These are phyloP conservation scores for Boletus sp. DNA, from an alignment of 768 basidiomycete genomes.

Conservation along the genomic window DNA sequence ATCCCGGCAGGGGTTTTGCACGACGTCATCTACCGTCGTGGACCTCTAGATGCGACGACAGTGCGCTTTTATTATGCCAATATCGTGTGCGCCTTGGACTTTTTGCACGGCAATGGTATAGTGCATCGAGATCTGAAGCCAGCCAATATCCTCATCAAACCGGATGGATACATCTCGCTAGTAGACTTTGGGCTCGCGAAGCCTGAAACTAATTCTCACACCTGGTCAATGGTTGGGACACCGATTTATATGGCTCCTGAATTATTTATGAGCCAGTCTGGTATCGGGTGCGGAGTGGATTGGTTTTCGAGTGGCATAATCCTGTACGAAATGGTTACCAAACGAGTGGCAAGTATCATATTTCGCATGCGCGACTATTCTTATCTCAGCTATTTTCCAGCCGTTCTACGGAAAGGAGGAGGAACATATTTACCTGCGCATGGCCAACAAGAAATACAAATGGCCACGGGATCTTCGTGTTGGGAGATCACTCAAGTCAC, in stretches of 20 bases:
- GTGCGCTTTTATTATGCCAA: slow-evolving; percentile 56
- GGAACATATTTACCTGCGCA: slow-evolving; percentile 26
- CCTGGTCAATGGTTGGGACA: slow-evolving; percentile 44
- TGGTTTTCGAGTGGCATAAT: slow-evolving; percentile 56
- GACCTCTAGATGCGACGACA: slow-evolving; percentile 31
- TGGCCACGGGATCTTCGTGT: slow-evolving; percentile 41
- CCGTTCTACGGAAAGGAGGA: slow-evolving; percentile 30
- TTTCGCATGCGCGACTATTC: background rate
- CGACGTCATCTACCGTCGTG: slow-evolving; percentile 32
- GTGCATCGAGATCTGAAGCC: slow-evolving; percentile 60
- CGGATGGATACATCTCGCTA: slow-evolving; percentile 54
- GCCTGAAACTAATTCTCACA: slow-evolving; percentile 13
- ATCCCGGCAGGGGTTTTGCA: slow-evolving; percentile 45
- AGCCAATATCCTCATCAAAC: slow-evolving; percentile 53
- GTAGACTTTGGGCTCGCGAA: slow-evolving; percentile 50
- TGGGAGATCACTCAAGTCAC: slow-evolving; percentile 40
- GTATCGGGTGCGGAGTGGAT: slow-evolving; percentile 39
- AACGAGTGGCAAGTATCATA: slow-evolving; percentile 29
- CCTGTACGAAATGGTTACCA: slow-evolving; percentile 53
- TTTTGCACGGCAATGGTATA: slow-evolving; percentile 43
- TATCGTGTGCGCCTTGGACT: slow-evolving; percentile 48
- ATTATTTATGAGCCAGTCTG: slow-evolving; percentile 23
- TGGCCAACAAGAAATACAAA: slow-evolving; percentile 28
- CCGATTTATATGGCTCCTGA: slow-evolving; percentile 53
- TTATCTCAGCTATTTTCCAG: slow-evolving; percentile 6